Conservation (phyloP, 768 basidiomycete genomes). For the Trametes meyenii region DNA sequence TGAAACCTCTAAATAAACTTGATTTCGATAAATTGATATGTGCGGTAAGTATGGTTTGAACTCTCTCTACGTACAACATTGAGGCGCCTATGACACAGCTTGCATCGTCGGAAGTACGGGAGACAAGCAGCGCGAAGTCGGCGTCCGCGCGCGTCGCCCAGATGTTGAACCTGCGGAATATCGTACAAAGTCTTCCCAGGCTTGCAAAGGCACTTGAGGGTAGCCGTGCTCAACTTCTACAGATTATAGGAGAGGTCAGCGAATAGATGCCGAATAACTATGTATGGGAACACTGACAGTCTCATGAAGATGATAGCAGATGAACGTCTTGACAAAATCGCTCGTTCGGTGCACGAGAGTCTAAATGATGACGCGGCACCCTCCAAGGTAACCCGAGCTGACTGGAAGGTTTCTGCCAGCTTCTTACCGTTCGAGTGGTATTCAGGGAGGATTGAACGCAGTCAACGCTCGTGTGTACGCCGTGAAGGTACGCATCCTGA, state of each 20-base stretch:
- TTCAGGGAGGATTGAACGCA: constrained; percentile 69
- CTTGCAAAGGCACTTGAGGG: constrained; percentile 65
- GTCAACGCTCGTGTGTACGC: constrained; percentile 88
- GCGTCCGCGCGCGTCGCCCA: constrained; percentile 73
- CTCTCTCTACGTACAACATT: not conserved
- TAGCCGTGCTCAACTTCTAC: constrained; percentile 60
- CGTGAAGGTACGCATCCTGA: constrained; percentile 61
- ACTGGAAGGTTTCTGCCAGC: not conserved
- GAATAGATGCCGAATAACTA: not conserved
- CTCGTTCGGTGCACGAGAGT: constrained; percentile 55
- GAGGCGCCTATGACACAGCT: constrained; percentile 48
- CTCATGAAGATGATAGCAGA: constrained; percentile 69
- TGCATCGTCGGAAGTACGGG: constrained; percentile 61
- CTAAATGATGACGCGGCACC: constrained; percentile 73
- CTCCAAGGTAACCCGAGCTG: constrained; percentile 50
- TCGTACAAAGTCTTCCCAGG: constrained; percentile 68
- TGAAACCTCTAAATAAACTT: constrained; percentile 73
- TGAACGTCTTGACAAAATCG: constrained; percentile 66
- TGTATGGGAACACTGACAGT: too few relatives aligned
- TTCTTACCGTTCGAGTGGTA: not conserved
- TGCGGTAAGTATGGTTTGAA: constrained; percentile 45
- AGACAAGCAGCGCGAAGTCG: constrained; percentile 55
- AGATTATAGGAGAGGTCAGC: constrained; percentile 61
- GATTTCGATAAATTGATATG: constrained; percentile 89
- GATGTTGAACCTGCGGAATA: constrained; percentile 76